Evolutionary conservation across 768 basidiomycete species (phyloP).

Genomic region (Boletellus emodensis): DNA sequence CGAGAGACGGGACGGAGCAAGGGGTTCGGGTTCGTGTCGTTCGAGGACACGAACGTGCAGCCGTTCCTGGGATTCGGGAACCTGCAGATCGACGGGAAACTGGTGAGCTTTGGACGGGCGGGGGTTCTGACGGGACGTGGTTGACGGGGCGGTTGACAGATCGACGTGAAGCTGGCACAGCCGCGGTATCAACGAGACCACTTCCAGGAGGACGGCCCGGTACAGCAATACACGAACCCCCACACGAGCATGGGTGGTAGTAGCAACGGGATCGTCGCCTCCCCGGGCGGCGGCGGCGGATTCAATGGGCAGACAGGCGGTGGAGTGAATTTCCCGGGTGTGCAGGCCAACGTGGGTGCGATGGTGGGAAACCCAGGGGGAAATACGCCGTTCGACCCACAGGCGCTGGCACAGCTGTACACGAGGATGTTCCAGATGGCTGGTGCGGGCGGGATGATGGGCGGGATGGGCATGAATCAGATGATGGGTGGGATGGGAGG

Average conservation of each 20-base stretch:
- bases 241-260: constrained; percentile 1
- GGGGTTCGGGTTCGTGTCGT: constrained; percentile 97
- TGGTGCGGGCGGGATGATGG: constrained; percentile 46
- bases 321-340: constrained; percentile 33
- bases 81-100: constrained; percentile 90
- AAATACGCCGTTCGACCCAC: constrained; percentile 81
- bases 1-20: constrained; percentile 93
- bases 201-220: constrained; percentile 43
- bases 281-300: constrained; percentile 6
- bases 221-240: constrained; percentile 15
- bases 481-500: constrained; percentile 35
- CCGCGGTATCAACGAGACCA: constrained; percentile 79
- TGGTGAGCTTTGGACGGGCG: constrained; percentile 49
- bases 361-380: constrained; percentile 34
- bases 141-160: constrained; percentile 43
- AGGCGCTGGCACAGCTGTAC: constrained; percentile 88
- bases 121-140: neutral
- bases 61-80: constrained; percentile 86
- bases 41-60: constrained; percentile 87
- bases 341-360: constrained; percentile 20
- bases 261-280: constrained; percentile 9
- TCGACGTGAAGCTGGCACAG: constrained; percentile 96
- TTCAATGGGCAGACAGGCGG: constrained; percentile 33
- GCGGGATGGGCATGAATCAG: constrained; percentile 39
- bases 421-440: constrained; percentile 93